phyloP scores from a whole-genome alignment of 179 eudicot species.

The Silene coronaria region DNA sequence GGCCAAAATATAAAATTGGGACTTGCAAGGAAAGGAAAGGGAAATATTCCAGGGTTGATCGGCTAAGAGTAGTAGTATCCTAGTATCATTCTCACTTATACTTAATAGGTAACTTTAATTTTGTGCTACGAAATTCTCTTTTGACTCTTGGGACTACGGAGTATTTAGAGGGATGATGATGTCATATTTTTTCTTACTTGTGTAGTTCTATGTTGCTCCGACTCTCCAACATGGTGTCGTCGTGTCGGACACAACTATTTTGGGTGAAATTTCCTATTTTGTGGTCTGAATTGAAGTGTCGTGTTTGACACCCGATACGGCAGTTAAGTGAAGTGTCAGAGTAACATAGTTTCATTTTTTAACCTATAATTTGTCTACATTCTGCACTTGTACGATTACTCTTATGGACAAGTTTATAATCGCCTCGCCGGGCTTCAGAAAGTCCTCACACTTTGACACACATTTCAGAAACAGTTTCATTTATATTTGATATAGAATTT shows the following conservation, averaged over 20 bases:
- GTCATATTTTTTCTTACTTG: too few species aligned
- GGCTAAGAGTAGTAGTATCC: constrained; percentile 10
- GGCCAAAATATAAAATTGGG: constrained; percentile 11
- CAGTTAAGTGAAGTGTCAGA: too few species aligned
- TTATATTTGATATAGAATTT: neutral
- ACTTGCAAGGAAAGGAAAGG: constrained; percentile 24
- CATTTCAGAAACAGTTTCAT: too few species aligned
- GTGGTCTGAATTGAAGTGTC: too few species aligned
- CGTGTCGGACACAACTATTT: too few species aligned
- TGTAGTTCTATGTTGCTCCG: too few species aligned
- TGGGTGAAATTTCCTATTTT: too few species aligned
- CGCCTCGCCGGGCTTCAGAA: neutral
- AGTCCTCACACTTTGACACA: neutral
- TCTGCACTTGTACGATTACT: neutral
- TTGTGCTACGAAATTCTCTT: constrained; percentile 22
- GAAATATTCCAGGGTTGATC: constrained; percentile 24
- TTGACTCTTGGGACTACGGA: constrained; percentile 13
- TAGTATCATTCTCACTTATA: constrained; percentile 23
- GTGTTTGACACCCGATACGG: too few species aligned
- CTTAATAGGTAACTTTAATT: neutral
- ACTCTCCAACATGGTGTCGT: too few species aligned
- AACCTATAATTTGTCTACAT: too few species aligned
- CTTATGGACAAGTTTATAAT: neutral
- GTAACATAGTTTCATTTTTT: too few species aligned
- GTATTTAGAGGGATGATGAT: neutral